Evolutionary conservation across 2,329 filamentous ascomycete genomes (phyloP), one percentile per base, ranked within the genome.

Genomic region (Pleomassaria siparia): DNA sequence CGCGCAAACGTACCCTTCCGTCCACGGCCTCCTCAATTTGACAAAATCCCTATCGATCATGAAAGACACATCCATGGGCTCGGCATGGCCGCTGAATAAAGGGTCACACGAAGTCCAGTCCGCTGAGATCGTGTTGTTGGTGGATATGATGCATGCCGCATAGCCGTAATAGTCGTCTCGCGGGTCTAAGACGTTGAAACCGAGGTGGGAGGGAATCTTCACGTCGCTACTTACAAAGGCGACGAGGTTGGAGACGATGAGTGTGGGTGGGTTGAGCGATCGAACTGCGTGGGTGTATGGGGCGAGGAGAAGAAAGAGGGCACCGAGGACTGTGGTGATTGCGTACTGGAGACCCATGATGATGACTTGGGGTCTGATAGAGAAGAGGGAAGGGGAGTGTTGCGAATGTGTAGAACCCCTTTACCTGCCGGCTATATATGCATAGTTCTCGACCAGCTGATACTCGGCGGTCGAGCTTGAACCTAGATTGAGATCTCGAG

Each of bases 181-280:
- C 3, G 35, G 35, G 25, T 45, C 42, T 4, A 12, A 8, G 3
- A 49, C 42, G 32, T 45, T 32, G 37, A 45, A 49, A 2, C 26
- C 44, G 15, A 49, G 15, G 25, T 44, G 35, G 22, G 22, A 40
- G 15, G 42, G 26, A 8, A 36, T 30, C 4, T 6, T 9, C 3
- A 28, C 6, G 24, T 40, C 18, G 33, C 22, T 13, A 26, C 40
- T 48, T 30, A 48, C 9, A 40, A 48, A 44, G 4, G 40, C 46
- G 21, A 24, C 32, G 40, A 48, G 44, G 24, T 48, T 21, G 3
- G 32, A 25, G n/a, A 48, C 20, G 18, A 24, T 30, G 16, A 48
- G 46, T 22, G 18, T 36, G 12, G 30, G 41, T 15, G 24, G 8
- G 16, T 13, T 4, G 16, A 21, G 6, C 11, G 5, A 7, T 40